These are phyloP conservation scores for Lodderomyces jiufengensis DNA, from an alignment of 1,139 yeast species.

Conservation along the genomic window DNA sequence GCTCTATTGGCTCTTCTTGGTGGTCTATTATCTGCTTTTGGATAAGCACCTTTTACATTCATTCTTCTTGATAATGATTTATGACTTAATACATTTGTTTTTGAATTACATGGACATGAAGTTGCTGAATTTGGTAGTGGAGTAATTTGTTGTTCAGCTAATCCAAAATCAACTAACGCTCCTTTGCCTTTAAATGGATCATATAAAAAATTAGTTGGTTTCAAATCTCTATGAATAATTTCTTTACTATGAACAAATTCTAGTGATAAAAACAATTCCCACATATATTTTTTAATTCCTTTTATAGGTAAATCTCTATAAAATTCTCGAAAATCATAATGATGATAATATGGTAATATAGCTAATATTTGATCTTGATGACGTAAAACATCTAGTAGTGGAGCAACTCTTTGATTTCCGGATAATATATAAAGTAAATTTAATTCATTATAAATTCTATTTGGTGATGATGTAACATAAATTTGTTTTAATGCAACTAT, in stretches of 20 bases:
- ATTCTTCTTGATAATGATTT: conserved; percentile 32
- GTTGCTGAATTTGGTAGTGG: conserved; percentile 9
- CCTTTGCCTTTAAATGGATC: conserved; percentile 76
- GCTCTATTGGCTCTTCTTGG: conserved; percentile 95
- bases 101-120: conserved; percentile 30
- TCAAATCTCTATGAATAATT: conserved; percentile 84
- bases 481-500: conserved; percentile 90
- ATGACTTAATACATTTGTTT: conserved; percentile 19
- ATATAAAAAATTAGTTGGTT: conserved; percentile 84
- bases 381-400: conserved; percentile 82
- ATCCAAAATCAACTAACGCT: conserved; percentile 87
- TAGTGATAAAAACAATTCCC: conserved; percentile 73
- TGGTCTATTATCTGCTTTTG: conserved; percentile 78
- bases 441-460: conserved; percentile 82
- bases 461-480: conserved; percentile 93
- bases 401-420: conserved; percentile 78
- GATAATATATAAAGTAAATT: conserved; percentile 65
- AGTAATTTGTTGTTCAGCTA: conserved; percentile 55
- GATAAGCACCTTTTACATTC: conserved; percentile 61
- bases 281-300: conserved; percentile 78
- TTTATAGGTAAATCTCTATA: conserved; percentile 74
- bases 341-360: conserved; percentile 86
- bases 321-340: conserved; percentile 85
- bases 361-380: conserved; percentile 90
- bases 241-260: conserved; percentile 72